Base-by-base conservation (phyloP, 768 basidiomycete genomes). In the Boletus speciosus region DNA sequence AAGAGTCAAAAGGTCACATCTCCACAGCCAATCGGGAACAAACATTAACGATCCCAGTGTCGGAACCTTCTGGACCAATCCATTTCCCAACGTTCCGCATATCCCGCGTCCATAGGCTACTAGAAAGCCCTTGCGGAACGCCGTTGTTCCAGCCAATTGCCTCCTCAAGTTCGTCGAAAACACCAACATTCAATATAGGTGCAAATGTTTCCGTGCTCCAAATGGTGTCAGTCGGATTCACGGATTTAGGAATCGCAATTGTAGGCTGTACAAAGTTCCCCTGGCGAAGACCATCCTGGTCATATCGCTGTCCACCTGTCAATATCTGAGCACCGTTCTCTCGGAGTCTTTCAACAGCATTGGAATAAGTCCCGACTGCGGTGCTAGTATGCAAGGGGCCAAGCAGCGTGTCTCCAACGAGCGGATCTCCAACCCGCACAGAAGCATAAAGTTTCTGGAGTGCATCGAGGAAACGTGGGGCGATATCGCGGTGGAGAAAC, bases 241-340 rank as follows among this genome's bases (percentile, higher is more conserved):
- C 66, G 36, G 80, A 78, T 65, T 76, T 79, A 19, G 88, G 88
- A 41, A 88, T 74, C 39, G 90, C 82, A 54, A 96, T 85, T 1
- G 91, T 89, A 35, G 96, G 95, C 70, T 87, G 78, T 48, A 98
- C 94, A 71, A 88, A 98, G 73, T 94, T 88, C 8, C 96, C 96
- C 34, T 77, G 74, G 35, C 75, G 66, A 15, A 90, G 75, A 12
- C 76, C 80, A 34, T 67, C 73, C 39, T 76, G 66, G 14, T 71
- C 67, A 67, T 84, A 88, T 59, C 72, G 69, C 49, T 78, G 74
- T 10, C 89, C 90, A 25, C 95, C 93, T 21, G 77, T 77, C 52
- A 97, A 66, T 42, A 98, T 83, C 56, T 92, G 81, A 6, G 93
- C 93, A 19, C 85, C 85, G 23, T 79, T 78, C 15, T 73, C 72